These are phyloP conservation scores for Fraxinus paxiana DNA, from an alignment of 305 asterid species.

Conservation along the genomic window DNA sequence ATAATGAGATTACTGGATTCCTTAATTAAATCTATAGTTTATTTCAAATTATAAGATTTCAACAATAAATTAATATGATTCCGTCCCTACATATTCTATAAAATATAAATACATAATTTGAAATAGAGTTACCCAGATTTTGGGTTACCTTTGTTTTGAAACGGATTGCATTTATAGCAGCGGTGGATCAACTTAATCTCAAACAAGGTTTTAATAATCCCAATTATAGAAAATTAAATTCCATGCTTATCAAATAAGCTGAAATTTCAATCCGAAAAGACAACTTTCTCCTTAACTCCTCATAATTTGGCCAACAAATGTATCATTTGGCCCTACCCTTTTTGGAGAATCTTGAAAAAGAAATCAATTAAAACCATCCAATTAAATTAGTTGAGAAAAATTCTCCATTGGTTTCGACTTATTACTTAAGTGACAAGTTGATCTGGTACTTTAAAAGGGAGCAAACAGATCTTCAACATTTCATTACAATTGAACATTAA, in stretches of 20 bases:
- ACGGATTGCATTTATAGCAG: conserved; percentile 18
- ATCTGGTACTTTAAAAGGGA: background rate
- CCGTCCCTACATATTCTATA: conserved; percentile 1
- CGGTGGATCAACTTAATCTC: conserved; percentile 25
- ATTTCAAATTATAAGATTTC: conserved; percentile 14
- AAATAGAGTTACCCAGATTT: background rate
- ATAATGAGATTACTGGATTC: background rate
- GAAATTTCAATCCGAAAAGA: conserved; percentile 3
- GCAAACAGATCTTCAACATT: background rate
- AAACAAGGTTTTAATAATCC: conserved; percentile 23
- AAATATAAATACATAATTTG: background rate
- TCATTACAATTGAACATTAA: background rate
- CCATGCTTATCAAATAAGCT: conserved; percentile 4
- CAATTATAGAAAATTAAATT: conserved; percentile 4
- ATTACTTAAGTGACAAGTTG: background rate
- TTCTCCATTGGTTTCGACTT: background rate
- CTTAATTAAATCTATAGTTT: conserved; percentile 10
- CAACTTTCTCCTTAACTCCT: conserved; percentile 12
- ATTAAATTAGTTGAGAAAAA: background rate
- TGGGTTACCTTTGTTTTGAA: background rate
- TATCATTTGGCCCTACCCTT: conserved; percentile 9
- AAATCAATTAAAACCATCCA: background rate
- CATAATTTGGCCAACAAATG: conserved; percentile 1
- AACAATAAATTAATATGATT: conserved; percentile 25
- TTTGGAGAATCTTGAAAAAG: conserved; percentile 15